A percentile compares a stretch with the other conserved stretches of the same genome.
phyloP scores from a whole-genome alignment of 2,329 filamentous ascomycete genomes.

The Endoconidiophora laricicola region DNA sequence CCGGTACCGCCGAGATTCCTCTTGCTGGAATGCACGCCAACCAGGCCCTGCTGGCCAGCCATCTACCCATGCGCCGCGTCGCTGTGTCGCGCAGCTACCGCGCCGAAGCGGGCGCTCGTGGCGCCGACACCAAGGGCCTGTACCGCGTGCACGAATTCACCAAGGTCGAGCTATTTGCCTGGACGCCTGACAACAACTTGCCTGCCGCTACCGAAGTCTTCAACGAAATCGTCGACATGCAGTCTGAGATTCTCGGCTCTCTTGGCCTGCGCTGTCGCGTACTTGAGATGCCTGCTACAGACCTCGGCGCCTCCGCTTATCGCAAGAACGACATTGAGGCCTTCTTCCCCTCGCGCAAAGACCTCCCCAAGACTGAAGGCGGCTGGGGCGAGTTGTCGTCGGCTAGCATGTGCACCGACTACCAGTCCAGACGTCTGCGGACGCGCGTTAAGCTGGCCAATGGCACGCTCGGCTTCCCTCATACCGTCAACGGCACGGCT shows the following conservation, averaged over 20 bases:
- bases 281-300: constrained; percentile 77
- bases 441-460: constrained; percentile 59
- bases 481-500: constrained; percentile 88
- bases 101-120: constrained; percentile 81
- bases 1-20: constrained; percentile 87
- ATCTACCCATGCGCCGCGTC: constrained; percentile 63
- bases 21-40: constrained; percentile 81
- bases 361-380: constrained; percentile 28
- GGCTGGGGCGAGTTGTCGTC: constrained; percentile 93
- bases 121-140: constrained; percentile 79
- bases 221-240: constrained; percentile 71
- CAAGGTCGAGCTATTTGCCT: constrained; percentile 95
- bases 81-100: constrained; percentile 87
- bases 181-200: constrained; percentile 44
- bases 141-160: constrained; percentile 98
- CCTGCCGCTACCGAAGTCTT: constrained; percentile 43
- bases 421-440: constrained; percentile 68
- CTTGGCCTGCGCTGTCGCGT: constrained; percentile 75
- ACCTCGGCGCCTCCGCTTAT: constrained; percentile 75
- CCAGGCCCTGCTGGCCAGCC: constrained; percentile 42
- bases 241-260: constrained; percentile 62
- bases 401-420: constrained; percentile 83
- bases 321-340: constrained; percentile 90
- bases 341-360: constrained; percentile 67
- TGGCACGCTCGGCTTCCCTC: constrained; percentile 56